Evolutionary conservation across 2,329 filamentous ascomycete genomes (phyloP).

Genomic region (Lachnellula hyalina): DNA sequence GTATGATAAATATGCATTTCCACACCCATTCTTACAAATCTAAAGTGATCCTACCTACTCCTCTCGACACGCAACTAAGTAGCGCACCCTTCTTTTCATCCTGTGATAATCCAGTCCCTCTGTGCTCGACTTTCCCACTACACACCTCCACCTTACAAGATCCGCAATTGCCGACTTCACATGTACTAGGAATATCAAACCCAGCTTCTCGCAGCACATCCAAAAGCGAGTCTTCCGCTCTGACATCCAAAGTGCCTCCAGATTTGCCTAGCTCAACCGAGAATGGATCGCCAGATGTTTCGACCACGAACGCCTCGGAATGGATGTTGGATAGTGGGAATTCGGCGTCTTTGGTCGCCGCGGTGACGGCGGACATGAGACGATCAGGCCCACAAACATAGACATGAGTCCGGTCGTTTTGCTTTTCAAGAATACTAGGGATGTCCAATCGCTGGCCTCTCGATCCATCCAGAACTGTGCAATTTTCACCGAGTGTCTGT

Average conservation of each 20-base stretch:
- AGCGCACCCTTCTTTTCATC: constrained; percentile 28
- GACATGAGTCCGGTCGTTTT: constrained; percentile 48
- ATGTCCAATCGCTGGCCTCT: constrained; percentile 48
- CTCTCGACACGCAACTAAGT: constrained; percentile 19
- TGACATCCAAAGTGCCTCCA: constrained; percentile 37
- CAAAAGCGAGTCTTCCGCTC: constrained; percentile 36
- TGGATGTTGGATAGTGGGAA: constrained; percentile 48
- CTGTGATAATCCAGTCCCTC: constrained; percentile 33
- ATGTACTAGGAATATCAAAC: constrained; percentile 35
- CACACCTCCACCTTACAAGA: constrained; percentile 36
- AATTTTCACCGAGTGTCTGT: constrained; percentile 35
- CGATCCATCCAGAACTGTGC: constrained; percentile 47
- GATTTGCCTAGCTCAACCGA: constrained; percentile 46
- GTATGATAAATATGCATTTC: background rate
- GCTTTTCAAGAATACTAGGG: constrained; percentile 36
- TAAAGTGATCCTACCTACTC: constrained; percentile 14
- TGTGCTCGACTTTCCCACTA: constrained; percentile 34
- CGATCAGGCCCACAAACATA: constrained; percentile 55
- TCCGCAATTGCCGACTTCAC: constrained; percentile 39
- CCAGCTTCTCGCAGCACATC: constrained; percentile 37
- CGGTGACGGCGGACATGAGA: constrained; percentile 47
- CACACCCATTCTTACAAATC: constrained; percentile 1
- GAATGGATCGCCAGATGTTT: constrained; percentile 53
- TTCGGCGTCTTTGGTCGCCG: constrained; percentile 36
- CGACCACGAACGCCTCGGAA: constrained; percentile 52